Evolutionary conservation across 805 yeast genomes (phyloP), one percentile per base, ranked within the genome.

Genomic region (Komagataella populi): DNA sequence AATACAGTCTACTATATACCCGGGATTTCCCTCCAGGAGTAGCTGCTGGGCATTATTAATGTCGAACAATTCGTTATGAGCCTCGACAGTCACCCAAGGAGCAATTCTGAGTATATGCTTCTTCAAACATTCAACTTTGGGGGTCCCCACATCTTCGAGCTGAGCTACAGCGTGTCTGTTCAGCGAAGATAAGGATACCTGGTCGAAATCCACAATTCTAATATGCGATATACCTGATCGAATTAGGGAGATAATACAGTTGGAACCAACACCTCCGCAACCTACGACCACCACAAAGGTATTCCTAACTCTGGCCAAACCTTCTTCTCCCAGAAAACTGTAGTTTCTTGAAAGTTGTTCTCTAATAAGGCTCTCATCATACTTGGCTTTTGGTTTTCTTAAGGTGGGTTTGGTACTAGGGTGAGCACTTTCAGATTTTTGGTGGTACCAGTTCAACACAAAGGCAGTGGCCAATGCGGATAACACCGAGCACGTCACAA

Each of bases 201-300:
- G 99, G 66, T 93, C 99, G 63, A 93, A 93, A 67, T 93, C 99
- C 51, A 93, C 81, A 52, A 93, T 74, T 57, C 89, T 76, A 50
- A 93, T 64, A 53, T 78, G 76, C 18, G 84, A 83, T 45, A 90
- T 83, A 14, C 99, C 99, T 16, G 96, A 86, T 60, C 99, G 80
- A 1, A 86, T 84, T 52, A 93, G 73, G 85, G 95, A 87, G 8
- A 95, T 84, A 10, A 85, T 83, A 22, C 84, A 96, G 91, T 96
- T 90, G 0, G 97, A 90, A 2, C 99, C 99, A 45, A 93, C 99
- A 53, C 99, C 99, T 53, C 99, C 99, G 16, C 91, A 93, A 30
- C 99, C 99, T 30, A 80, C 81, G 14, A 91, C 85, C 1, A 88
- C 85, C 2, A 90, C 77, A 52, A 78, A 74, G 60, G 87, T 83